Evolutionary conservation across 2,329 filamentous ascomycete genomes (phyloP).

Genomic region (Cercospora zeae-maydis): DNA sequence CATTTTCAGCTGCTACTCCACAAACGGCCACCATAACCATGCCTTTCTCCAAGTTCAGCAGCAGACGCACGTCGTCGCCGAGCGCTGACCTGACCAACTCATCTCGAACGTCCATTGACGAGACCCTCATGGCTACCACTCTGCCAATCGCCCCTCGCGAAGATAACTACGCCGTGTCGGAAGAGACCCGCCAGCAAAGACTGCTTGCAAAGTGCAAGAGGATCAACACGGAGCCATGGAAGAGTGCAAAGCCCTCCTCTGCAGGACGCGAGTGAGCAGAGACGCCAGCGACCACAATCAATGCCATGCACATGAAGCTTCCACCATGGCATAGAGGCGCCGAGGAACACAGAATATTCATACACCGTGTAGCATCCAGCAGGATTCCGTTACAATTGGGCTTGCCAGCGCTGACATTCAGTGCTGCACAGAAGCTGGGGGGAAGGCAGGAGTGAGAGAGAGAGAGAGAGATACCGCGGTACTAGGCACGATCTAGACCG

Average conservation of each 20-base stretch:
- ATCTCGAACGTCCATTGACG: slow-evolving; percentile 26
- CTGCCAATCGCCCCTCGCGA: slow-evolving; percentile 34
- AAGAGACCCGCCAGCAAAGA: slow-evolving; percentile 27
- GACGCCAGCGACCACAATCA: not conserved
- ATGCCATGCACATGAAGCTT: not conserved
- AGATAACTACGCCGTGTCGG: slow-evolving; percentile 33
- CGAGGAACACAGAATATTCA: not conserved
- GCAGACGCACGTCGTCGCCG: slow-evolving; percentile 24
- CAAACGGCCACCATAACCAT: slow-evolving; percentile 16
- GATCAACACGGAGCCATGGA: slow-evolving; percentile 28
- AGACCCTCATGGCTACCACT: slow-evolving; percentile 26
- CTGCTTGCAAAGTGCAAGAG: slow-evolving; percentile 33
- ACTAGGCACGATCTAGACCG: not conserved
- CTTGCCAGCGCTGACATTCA: not conserved
- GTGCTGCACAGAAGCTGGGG: not conserved
- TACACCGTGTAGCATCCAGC: not conserved
- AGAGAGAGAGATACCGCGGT: not conserved
- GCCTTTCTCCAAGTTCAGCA: slow-evolving; percentile 29
- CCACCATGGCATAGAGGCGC: not conserved
- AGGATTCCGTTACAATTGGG: not conserved
- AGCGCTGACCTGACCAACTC: slow-evolving; percentile 27
- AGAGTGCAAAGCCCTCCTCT: slow-evolving; percentile 26
- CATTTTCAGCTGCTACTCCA: slow-evolving; percentile 2
- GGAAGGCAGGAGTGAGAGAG: not conserved
- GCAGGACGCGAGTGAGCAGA: slow-evolving; percentile 10